phyloP scores from a whole-genome alignment of 1,284 basidiomycete species.

The Sphaerobolus stellatus region DNA sequence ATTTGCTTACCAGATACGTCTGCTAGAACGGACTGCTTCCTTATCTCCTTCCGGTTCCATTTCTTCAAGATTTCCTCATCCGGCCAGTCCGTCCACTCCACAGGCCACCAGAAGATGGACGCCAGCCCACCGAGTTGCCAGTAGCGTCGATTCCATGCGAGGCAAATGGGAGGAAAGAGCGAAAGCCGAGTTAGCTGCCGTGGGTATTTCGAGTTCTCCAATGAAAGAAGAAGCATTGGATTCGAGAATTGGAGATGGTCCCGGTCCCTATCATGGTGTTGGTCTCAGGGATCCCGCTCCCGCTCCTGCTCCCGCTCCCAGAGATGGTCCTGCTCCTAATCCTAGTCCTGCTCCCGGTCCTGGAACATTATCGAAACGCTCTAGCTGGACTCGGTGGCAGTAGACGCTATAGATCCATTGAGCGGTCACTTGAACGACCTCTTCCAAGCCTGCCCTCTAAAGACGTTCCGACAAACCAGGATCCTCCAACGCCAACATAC shows the following conservation, averaged over 20 bases:
- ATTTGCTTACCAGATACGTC: constrained; percentile 77
- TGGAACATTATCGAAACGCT: too few species aligned
- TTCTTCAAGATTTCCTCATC: constrained; percentile 39
- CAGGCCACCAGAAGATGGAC: constrained; percentile 60
- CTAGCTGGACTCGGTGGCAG: constrained; percentile 5
- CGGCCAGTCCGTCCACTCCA: constrained; percentile 29
- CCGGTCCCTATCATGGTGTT: too few species aligned
- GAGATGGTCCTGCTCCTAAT: too few species aligned
- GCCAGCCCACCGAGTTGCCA: constrained; percentile 62
- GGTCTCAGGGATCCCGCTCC: too few species aligned
- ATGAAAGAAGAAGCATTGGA: too few species aligned
- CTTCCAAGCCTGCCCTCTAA: constrained; percentile 15
- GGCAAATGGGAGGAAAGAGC: constrained; percentile 73
- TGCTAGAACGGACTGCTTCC: constrained; percentile 71
- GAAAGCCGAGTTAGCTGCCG: constrained; percentile 37
- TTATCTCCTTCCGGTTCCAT: constrained; percentile 61
- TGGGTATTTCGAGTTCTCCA: too few species aligned
- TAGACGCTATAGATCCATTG: constrained; percentile 2
- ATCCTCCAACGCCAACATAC: constrained; percentile 20
- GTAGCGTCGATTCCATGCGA: constrained; percentile 68
- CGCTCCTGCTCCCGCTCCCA: too few species aligned
- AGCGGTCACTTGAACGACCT: constrained; percentile 3
- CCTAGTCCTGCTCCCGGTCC: too few species aligned
- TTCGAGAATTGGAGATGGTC: too few species aligned
- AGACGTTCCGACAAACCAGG: constrained; percentile 21